Evolutionary conservation across 192 early-diverging fungal species (phyloP), one percentile per base, ranked within the genome.

Genomic region (Coemansia aciculifera): DNA sequence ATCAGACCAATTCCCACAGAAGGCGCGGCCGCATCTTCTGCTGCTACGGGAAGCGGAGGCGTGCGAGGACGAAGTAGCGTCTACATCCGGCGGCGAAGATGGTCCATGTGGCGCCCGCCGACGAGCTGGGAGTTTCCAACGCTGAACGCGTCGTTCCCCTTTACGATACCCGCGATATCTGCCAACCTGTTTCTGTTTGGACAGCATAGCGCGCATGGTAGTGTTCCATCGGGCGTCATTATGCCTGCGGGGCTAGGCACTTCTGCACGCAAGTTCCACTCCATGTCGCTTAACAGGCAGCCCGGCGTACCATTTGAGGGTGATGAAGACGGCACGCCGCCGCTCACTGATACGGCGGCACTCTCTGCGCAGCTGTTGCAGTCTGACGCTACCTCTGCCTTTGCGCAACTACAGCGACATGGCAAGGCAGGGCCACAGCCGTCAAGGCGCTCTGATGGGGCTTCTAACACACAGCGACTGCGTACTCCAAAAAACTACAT

Each of bases 221-320:
- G 63, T 38, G 39, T 73, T 24, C 74, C 74, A 5, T 73, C 74
- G 1, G 79, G 74, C 0, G 79, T 82, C 54, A 74, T 77, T 38
- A 70, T 82, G 74, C 79, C 79, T 15, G 39, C 79, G 11, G 79
- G 79, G 10, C 71, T 82, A 44, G 75, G 75, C 62, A 82, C 74
- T 34, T 48, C 79, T 32, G 79, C 79, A 12, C 79, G 79, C 64
- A 82, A 82, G 57, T 82, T 82, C 62, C 79, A 82, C 69, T 82
- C 79, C 31, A 62, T 72, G 43, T 68, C 79, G 31, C 69, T 82
- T 29, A 74, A 67, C 2, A 68, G 79, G 39, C 79, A 82, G 66
- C 79, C 79, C 3, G 71, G 74, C 27, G 74, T 69, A 38, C 79
- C 79, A 2, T 64, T 74, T 23, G 75, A 72, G 21, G 66, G 63